Evolutionary conservation across 2,329 filamentous ascomycete genomes (phyloP).

Genomic region (Pseudogymnoascus sp.): DNA sequence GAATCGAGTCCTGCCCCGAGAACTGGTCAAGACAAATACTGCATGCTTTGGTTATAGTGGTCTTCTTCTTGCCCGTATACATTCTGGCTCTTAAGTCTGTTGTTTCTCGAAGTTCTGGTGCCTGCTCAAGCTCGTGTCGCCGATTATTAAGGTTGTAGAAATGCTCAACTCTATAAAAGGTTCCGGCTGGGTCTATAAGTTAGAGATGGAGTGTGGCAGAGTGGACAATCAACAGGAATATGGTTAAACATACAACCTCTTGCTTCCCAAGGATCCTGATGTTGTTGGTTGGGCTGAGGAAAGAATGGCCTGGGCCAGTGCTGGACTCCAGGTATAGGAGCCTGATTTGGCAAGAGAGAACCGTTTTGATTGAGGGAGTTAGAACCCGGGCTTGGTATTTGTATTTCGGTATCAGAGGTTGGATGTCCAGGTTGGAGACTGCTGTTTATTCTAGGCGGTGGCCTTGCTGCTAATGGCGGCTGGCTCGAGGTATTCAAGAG

Average conservation of each 20-base stretch:
- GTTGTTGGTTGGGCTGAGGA: not conserved
- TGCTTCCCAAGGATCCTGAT: not conserved
- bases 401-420: not conserved
- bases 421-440: not conserved
- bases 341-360: not conserved
- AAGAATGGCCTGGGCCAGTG: not conserved
- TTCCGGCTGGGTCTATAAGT: not conserved
- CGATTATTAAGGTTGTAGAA: not conserved
- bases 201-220: not conserved
- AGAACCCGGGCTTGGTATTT: too few species aligned
- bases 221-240: not conserved
- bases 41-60: not conserved
- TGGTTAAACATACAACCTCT: not conserved
- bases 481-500: not conserved
- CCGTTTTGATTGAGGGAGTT: not conserved
- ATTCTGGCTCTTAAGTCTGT: not conserved
- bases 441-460: not conserved
- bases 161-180: not conserved
- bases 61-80: not conserved
- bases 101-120: not conserved
- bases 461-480: not conserved
- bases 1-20: not conserved
- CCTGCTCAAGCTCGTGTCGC: not conserved
- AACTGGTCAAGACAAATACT: not conserved
- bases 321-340: not conserved